Percentiles rank a stretch among this genome's conserved stretches.
Evolutionary conservation across 768 basidiomycete species (phyloP).

Genomic region (Trametes gibbosa): DNA sequence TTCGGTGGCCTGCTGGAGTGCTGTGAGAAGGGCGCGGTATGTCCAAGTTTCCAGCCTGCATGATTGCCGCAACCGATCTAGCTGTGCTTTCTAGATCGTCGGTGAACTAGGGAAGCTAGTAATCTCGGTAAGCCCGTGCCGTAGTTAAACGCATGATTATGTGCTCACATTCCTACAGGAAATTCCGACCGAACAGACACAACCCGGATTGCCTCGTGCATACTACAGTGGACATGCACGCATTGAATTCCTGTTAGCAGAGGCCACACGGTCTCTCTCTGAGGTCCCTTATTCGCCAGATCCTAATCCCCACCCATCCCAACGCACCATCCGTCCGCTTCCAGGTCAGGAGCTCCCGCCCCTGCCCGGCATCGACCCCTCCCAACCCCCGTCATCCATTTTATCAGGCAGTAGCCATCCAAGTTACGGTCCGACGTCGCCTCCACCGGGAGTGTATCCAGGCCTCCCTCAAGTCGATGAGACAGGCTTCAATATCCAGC

Average conservation of each 20-base stretch:
- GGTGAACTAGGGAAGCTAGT: conserved; percentile 55
- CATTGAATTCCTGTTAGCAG: conserved; percentile 58
- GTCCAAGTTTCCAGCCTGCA: conserved; percentile 12
- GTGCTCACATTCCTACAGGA: conserved; percentile 42
- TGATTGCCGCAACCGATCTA: background rate
- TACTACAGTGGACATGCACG: conserved; percentile 68
- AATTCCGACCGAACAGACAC: conserved; percentile 77
- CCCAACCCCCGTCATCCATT: background rate
- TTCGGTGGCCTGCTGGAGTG: conserved; percentile 85
- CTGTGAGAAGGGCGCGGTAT: conserved; percentile 70
- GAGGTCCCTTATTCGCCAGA: conserved; percentile 41
- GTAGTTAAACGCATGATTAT: background rate
- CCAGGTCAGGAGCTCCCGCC: conserved; percentile 19
- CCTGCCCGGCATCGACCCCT: background rate
- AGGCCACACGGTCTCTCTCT: conserved; percentile 55
- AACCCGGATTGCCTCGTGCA: conserved; percentile 73
- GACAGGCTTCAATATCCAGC: conserved; percentile 5
- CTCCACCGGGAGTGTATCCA: background rate
- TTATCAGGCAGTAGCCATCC: background rate
- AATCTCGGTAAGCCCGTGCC: conserved; percentile 31
- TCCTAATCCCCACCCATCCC: conserved; percentile 17
- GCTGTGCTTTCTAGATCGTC: conserved; percentile 38
- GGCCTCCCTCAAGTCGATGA: conserved; percentile 18
- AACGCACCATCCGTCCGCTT: conserved; percentile 16
- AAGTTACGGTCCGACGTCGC: background rate